Base-by-base conservation (phyloP, 2,329 filamentous ascomycete species). In the Alternaria sp. region DNA sequence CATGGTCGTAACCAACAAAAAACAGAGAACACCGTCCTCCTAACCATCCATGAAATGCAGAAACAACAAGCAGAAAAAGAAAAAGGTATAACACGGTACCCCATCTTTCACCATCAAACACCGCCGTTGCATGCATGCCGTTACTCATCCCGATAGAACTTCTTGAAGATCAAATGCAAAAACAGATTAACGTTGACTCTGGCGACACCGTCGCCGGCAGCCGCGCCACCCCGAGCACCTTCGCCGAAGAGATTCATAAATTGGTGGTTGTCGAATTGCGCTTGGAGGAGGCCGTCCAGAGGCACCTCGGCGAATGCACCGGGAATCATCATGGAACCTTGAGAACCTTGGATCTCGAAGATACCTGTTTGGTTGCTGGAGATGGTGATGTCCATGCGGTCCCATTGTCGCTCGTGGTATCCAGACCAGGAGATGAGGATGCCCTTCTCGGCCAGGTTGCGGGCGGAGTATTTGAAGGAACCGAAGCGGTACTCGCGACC, bases 401-500 rank as follows among this genome's bases (percentile, higher is more conserved):
- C 92, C 90, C 91, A 97, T 78, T 97, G 92, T 57, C 91, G 88
- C 72, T 93, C 91, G 13, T 86, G 84, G 71, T 95, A 93, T 32
- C 93, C 93, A 60, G 89, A 87, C 93, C 96, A 98, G n/a, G 89
- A 87, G 30, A 99, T 92, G 15, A 99, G 85, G 7, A 98, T 96
- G 57, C 96, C 96, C 83, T 97, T 97, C 77, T 98, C 95, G 3
- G 90, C 90, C 8, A 99, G 88, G 54, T 91, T 90, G 55, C 93
- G 91, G 5, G 93, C 94, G 58, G 92, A 95, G 84, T 99, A 99
- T 83, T 98, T 98, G 89, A 91, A 99, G 40, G 92, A 96, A 67
- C 96, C 96, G 77, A 99, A 99, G 79, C 97, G 97, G 80, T 97
- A 96, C 57, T 97, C 93, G 54, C 95, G 93, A 26, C 96, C 96